A percentile compares a stretch with the other conserved stretches of the same genome.
These are phyloP conservation scores for Fusarium kyushuense DNA, from an alignment of 2,329 filamentous ascomycete species.

Conservation along the genomic window DNA sequence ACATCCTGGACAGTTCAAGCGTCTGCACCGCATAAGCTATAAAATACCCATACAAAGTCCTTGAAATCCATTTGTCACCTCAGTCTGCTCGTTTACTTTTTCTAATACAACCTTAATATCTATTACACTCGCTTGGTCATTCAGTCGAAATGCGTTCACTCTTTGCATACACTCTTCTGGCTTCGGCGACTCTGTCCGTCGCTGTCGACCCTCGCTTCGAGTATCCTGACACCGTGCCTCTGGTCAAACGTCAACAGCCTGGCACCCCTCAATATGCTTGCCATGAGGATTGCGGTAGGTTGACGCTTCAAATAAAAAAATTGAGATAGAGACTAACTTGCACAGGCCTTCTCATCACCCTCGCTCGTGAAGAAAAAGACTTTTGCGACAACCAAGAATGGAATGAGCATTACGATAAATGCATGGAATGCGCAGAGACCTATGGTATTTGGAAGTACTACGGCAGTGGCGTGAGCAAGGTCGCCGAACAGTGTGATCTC, in stretches of 20 bases:
- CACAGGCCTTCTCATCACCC: slow-evolving; percentile 48
- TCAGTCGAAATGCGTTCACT: slow-evolving; percentile 34
- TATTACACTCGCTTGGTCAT: not conserved
- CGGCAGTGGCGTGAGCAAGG: slow-evolving; percentile 51
- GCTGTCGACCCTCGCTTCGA: slow-evolving; percentile 51
- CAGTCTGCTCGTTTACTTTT: too few relatives aligned
- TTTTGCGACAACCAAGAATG: slow-evolving; percentile 57
- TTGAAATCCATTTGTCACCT: not conserved
- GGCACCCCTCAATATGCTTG: slow-evolving; percentile 60
- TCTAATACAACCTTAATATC: accelerated
- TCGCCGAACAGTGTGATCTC: slow-evolving; percentile 50
- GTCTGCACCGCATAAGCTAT: not conserved
- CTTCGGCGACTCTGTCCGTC: slow-evolving; percentile 27
- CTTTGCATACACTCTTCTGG: slow-evolving; percentile 38
- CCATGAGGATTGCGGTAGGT: slow-evolving; percentile 60
- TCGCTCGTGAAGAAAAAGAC: slow-evolving; percentile 47
- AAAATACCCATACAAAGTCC: not conserved
- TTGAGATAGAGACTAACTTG: not conserved
- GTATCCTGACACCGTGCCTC: slow-evolving; percentile 37
- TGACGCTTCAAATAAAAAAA: slow-evolving; percentile 12
- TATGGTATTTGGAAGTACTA: slow-evolving; percentile 61
- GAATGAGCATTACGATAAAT: slow-evolving; percentile 55
- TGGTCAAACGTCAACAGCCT: slow-evolving; percentile 58
- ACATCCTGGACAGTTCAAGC: too few relatives aligned
- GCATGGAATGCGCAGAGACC: slow-evolving; percentile 58